A percentile compares a stretch with the other conserved stretches of the same genome.
phyloP scores from a whole-genome alignment of 2,329 filamentous ascomycete genomes.

The Lizonia empirigonia region DNA sequence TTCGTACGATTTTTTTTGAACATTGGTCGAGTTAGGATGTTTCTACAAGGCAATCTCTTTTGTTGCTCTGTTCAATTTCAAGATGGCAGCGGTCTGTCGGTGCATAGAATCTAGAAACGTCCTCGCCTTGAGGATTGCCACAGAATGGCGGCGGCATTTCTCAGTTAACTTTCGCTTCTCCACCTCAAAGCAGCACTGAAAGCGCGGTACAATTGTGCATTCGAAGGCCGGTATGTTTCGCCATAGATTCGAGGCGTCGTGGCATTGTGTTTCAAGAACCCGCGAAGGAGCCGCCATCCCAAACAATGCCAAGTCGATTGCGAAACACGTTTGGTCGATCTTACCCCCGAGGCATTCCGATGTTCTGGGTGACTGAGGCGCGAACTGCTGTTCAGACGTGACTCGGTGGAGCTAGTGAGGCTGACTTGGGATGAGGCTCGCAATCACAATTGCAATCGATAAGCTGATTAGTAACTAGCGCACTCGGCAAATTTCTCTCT shows the following conservation, averaged over 20 bases:
- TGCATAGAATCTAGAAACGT: not conserved
- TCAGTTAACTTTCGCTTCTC: slow-evolving; percentile 1
- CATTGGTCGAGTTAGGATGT: too few species aligned
- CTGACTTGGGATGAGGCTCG: not conserved
- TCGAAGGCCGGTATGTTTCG: slow-evolving; percentile 33
- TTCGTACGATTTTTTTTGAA: not conserved
- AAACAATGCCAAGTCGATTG: slow-evolving; percentile 3
- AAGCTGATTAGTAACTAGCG: slow-evolving; percentile 17
- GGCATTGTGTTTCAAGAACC: slow-evolving; percentile 27
- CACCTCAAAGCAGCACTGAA: slow-evolving; percentile 6
- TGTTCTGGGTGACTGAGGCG: slow-evolving; percentile 10
- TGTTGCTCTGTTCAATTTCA: not conserved
- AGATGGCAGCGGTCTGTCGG: not conserved
- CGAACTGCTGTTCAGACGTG: slow-evolving; percentile 4
- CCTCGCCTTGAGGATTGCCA: not conserved
- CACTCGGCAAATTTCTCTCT: slow-evolving; percentile 8
- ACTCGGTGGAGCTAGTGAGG: not conserved
- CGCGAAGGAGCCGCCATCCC: slow-evolving; percentile 2
- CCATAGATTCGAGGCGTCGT: slow-evolving; percentile 13
- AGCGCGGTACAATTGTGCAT: slow-evolving; percentile 1
- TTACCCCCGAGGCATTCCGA: not conserved
- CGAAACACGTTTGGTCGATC: slow-evolving; percentile 18
- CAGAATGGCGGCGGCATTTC: not conserved
- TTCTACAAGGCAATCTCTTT: not conserved
- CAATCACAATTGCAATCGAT: not conserved